Evolutionary conservation across 169 alveolate genomes (phyloP), one percentile per base, ranked within the genome.

Genomic region (Plasmodium falciparum): DNA sequence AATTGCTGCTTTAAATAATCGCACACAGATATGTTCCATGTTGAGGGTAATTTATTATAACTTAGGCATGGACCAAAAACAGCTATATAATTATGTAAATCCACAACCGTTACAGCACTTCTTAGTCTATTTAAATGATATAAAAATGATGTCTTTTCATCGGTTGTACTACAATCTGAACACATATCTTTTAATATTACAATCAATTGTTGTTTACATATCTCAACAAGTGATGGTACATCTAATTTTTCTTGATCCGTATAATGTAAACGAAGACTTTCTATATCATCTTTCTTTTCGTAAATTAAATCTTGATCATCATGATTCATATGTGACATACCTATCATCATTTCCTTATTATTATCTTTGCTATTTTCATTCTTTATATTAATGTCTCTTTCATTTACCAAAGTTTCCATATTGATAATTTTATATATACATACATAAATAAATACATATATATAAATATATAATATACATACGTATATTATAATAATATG

Each of bases 21-120:
- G 7, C 78, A 69, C 7, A 85, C 86, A 1, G 92, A 85, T 29
- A 73, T 85, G 45, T 73, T 73, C 92, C 92, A 85, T 1, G 92
- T 73, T 45, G 92, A 85, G 2, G 92, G 88, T 22, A 85, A 73
- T 72, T 85, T 73, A 54, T 85, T 73, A 17, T 62, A 85, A 65
- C 89, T 78, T 66, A 78, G 22, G 33, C 92, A 85, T 0, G 92
- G 92, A 3, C 92, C 92, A 33, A 85, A 85, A 1, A 85, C 88
- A 17, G 92, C 86, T n/a, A 85, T 85, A 65, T 85, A 85, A 13
- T 72, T 72, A 70, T 85, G 88, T 54, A 85, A 65, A 85, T 85
- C 92, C 1, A 73, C 86, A 22, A 85, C 88, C 24, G 92, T 73
- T 73, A 73, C 71, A 69, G 92, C 92, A 73, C 47, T 85, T 24